Evolutionary conservation across 1,284 basidiomycete species (phyloP), one percentile per base, ranked within the genome.

Genomic region (Butyriboletus regius): DNA sequence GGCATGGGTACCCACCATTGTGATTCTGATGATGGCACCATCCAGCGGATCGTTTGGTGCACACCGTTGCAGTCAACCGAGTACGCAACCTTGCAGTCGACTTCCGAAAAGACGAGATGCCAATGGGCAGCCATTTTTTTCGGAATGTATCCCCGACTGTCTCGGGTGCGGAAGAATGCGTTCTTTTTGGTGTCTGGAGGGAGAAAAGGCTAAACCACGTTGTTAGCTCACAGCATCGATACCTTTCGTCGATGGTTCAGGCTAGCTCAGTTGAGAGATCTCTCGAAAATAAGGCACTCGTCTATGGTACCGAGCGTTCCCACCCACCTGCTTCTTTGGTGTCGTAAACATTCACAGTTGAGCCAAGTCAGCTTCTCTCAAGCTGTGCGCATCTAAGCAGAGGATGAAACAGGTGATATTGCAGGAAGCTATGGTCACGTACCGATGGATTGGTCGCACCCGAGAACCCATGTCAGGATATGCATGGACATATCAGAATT

Each of bases 161-260:
- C 36, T 24, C 9, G 36, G 46, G 42, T n/a, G 42, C 34, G 33
- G 17, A 33, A 15, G 24, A 18, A 18, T 29, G 49, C 33, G 39
- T 15, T 28, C 14, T 8, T 24, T 34, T 34, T 18, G 46, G 37
- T n/a, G 24, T 42, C 15, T 42, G 48, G 26, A 20, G 38, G 24
- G 38, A 33, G 29, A 31, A 58, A 63, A 60, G 59, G 48, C 35
- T 63, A 60, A 63, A n/a, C 57, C 59, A 60, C 59, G 61, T 62
- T 63, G 34, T 44, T 29, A 28, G 14, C 42, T 35, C 38, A 52
- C 37, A 38, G 24, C 36, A 28, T 35, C 22, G 24, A 20, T 6
- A 4, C 28, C 20, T 13, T 31, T n/a, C 8, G 9, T 35, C 9
- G 41, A 33, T 14, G 17, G 29, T 32, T 15, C 14, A 8, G 14